These are phyloP conservation scores for Centella asiatica DNA, from an alignment of 129 eudicot species.

Conservation along the genomic window DNA sequence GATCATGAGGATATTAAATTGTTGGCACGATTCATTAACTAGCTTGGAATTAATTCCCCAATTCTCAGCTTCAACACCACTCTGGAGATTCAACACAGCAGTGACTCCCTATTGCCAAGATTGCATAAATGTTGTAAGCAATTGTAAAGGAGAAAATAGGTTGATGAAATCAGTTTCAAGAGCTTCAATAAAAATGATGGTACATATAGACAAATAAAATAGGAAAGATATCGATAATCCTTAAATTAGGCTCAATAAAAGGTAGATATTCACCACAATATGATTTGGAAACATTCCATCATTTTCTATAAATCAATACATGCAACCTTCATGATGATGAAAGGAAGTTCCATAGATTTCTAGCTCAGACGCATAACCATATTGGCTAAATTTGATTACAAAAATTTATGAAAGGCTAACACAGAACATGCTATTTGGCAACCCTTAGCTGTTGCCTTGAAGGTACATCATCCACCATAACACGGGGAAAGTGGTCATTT, in stretches of 20 bases:
- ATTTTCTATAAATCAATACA: no score
- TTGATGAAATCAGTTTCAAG: neutral
- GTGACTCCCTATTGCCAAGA: slow-evolving; percentile 67
- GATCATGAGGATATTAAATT: slow-evolving; percentile 68
- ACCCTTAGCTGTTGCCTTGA: no score
- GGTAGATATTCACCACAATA: neutral
- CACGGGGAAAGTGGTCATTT: no score
- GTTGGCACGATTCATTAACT: slow-evolving; percentile 83
- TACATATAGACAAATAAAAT: neutral
- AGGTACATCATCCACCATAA: no score
- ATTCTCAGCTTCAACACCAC: slow-evolving; percentile 73
- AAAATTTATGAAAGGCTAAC: no score
- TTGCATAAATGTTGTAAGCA: slow-evolving; percentile 1
- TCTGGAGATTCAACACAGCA: slow-evolving; percentile 83
- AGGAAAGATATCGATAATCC: neutral
- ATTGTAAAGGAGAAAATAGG: slow-evolving; percentile 9
- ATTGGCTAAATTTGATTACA: no score
- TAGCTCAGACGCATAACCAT: no score
- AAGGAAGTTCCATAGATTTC: neutral
- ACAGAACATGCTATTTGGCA: no score
- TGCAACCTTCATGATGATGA: neutral
- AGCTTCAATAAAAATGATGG: neutral
- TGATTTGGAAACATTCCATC: no score
- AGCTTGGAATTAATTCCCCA: slow-evolving; percentile 78
- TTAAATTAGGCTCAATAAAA: neutral